Evolutionary conservation across 2,329 filamentous ascomycete species (phyloP).

Genomic region (Sporothrix brunneoviolacea): DNA sequence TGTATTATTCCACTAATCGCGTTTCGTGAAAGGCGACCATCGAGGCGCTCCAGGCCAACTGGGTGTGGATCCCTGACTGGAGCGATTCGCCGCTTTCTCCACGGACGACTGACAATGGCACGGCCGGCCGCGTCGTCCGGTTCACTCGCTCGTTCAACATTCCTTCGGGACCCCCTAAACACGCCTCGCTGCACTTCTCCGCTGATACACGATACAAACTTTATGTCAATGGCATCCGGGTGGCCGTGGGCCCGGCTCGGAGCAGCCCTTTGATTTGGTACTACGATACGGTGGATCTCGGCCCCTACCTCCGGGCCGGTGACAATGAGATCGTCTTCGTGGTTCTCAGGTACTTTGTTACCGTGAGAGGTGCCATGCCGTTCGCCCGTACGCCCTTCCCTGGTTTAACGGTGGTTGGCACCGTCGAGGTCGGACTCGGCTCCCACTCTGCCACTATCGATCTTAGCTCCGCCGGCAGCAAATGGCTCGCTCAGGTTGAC

Average conservation of each 20-base stretch:
- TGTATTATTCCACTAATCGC: background rate
- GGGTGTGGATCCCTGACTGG: slow-evolving; percentile 33
- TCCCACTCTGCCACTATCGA: background rate
- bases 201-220: slow-evolving; percentile 39
- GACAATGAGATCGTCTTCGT: slow-evolving; percentile 24
- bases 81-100: slow-evolving; percentile 22
- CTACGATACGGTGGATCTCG: slow-evolving; percentile 28
- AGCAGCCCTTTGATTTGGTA: slow-evolving; percentile 30
- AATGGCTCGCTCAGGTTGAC: slow-evolving; percentile 23
- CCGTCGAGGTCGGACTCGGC: slow-evolving; percentile 7
- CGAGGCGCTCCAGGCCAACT: slow-evolving; percentile 30
- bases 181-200: slow-evolving; percentile 22
- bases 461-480: slow-evolving; percentile 10
- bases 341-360: slow-evolving; percentile 25
- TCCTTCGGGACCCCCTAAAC: slow-evolving; percentile 8
- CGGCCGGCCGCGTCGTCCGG: slow-evolving; percentile 27
- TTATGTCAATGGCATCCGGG: slow-evolving; percentile 30
- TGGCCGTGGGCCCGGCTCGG: slow-evolving; percentile 31
- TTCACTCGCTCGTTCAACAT: slow-evolving; percentile 25
- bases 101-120: slow-evolving; percentile 20
- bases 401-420: slow-evolving; percentile 24
- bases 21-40: slow-evolving; percentile 23
- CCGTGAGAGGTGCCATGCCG: slow-evolving; percentile 24
- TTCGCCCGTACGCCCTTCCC: slow-evolving; percentile 25
- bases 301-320: slow-evolving; percentile 21